These are phyloP conservation scores for Diaporthe sp. DNA, from an alignment of 2,329 filamentous ascomycete genomes.

Conservation along the genomic window DNA sequence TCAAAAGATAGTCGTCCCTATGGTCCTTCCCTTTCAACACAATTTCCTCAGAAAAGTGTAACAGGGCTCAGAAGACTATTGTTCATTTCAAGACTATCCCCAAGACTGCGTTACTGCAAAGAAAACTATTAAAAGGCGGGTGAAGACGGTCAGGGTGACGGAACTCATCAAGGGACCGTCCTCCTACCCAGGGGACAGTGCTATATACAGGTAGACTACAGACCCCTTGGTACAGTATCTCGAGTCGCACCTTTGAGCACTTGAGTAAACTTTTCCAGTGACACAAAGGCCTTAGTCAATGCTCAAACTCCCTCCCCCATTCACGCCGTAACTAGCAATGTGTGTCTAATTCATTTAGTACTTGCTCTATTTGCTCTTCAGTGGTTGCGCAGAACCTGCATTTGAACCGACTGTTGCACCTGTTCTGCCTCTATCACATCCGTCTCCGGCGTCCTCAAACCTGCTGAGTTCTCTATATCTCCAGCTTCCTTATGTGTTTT, in stretches of 20 bases:
- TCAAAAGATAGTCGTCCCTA: too few species aligned
- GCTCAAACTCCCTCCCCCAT: not conserved
- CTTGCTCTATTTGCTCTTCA: not conserved
- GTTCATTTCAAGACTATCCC: too few species aligned
- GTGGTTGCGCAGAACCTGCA: not conserved
- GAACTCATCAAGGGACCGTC: too few species aligned
- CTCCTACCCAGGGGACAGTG: too few species aligned
- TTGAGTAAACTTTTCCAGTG: not conserved
- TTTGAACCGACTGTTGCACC: slow-evolving; percentile 43
- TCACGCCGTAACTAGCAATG: not conserved
- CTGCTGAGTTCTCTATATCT: slow-evolving; percentile 49
- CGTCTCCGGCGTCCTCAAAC: slow-evolving; percentile 49
- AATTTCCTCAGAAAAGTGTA: too few species aligned
- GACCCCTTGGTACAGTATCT: too few species aligned
- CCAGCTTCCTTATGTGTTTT: slow-evolving; percentile 48
- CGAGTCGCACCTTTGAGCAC: not conserved
- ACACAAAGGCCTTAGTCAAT: not conserved
- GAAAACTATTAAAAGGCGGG: too few species aligned
- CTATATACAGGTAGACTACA: too few species aligned
- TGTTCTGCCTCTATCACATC: slow-evolving; percentile 53
- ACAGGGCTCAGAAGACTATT: too few species aligned
- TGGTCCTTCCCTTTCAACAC: too few species aligned
- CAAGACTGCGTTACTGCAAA: too few species aligned
- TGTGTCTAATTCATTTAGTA: not conserved
- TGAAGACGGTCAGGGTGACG: too few species aligned